Conservation (phyloP, 306 rosid species). For the Amphicarpaea edgeworthii region DNA sequence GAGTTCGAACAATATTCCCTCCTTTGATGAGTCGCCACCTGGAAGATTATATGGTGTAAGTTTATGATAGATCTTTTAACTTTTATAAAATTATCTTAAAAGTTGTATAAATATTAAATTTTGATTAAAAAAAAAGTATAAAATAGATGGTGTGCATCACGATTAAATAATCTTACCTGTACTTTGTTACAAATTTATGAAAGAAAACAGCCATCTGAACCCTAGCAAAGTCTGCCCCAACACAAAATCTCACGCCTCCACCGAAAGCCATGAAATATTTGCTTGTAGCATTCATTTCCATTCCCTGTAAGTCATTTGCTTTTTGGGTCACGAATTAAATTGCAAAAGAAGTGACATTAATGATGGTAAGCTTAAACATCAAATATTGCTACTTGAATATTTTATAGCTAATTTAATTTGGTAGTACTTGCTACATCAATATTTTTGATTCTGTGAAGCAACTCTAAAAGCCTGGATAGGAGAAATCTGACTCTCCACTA, state of each 20-base stretch:
- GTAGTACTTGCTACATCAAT: no score
- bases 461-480: no score
- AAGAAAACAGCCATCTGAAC: constrained; percentile 96
- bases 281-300: constrained; percentile 64
- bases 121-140: not conserved
- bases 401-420: no score
- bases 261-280: constrained; percentile 98
- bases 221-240: constrained; percentile 91
- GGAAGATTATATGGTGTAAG: constrained; percentile 29
- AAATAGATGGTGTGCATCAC: no score
- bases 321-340: no score
- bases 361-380: no score
- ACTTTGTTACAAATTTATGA: constrained; percentile 71
- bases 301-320: constrained; percentile 51
- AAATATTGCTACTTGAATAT: no score
- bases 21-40: constrained; percentile 62
- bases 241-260: constrained; percentile 98
- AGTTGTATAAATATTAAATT: constrained; percentile 9
- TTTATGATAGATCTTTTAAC: no score
- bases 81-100: no score
- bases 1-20: constrained; percentile 67
- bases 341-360: no score
- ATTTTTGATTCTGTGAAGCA: no score
- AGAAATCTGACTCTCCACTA: no score
- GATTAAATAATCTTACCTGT: constrained; percentile 52